Conservation (phyloP, 495 filamentous ascomycete species). For the Patellaria atrata region DNA sequence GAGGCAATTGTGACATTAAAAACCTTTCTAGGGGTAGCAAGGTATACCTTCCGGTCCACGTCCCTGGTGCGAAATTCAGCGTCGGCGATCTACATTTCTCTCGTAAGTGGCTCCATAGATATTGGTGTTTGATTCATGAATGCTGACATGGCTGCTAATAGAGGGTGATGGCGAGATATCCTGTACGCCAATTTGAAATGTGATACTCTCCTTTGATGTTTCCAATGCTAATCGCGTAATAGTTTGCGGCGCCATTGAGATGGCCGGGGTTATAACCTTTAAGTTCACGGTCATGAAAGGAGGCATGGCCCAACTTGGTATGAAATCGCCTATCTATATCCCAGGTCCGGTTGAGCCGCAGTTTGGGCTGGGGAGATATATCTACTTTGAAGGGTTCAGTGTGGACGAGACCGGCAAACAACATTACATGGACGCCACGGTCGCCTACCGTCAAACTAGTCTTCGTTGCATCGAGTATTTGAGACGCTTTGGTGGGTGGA, state of each 20-base stretch:
- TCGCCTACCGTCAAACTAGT: conserved; percentile 80
- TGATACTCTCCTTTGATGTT: background rate
- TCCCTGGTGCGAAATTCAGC: conserved; percentile 78
- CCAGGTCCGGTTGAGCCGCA: conserved; percentile 87
- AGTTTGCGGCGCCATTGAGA: conserved; percentile 90
- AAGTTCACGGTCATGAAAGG: conserved; percentile 83
- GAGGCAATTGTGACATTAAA: conserved; percentile 65
- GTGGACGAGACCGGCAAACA: conserved; percentile 88
- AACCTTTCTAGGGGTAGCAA: conserved; percentile 75
- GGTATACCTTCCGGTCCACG: conserved; percentile 77
- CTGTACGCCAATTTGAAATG: conserved; percentile 22
- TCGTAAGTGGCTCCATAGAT: conserved; percentile 24
- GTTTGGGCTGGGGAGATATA: conserved; percentile 69
- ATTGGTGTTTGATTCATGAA: background rate
- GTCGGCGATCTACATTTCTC: conserved; percentile 89
- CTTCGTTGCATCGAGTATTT: conserved; percentile 79
- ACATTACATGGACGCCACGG: conserved; percentile 83
- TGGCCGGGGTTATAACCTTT: conserved; percentile 85
- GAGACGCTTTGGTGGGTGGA: conserved; percentile 53
- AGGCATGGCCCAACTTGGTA: conserved; percentile 58
- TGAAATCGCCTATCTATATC: conserved; percentile 80
- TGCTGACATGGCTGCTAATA: conserved; percentile 7
- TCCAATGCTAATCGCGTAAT: background rate
- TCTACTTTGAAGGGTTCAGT: conserved; percentile 91
- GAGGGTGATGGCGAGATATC: conserved; percentile 90